Base-by-base conservation (phyloP, 2,329 filamentous ascomycete species). In the Penicillium expansum region DNA sequence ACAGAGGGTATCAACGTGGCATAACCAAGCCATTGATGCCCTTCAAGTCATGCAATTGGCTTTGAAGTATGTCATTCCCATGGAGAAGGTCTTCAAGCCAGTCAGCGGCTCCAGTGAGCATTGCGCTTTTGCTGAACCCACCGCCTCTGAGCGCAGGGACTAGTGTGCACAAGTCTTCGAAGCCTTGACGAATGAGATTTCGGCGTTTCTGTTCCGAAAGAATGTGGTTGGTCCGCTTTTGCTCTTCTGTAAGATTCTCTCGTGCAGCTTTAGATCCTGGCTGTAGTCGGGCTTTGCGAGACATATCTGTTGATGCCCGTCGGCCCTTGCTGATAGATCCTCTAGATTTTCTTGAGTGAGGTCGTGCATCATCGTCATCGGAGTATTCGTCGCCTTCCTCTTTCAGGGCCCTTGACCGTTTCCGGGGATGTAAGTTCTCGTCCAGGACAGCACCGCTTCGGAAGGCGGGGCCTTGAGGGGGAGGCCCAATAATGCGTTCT, bases 181-280 rank as follows among this genome's bases (percentile, higher is more conserved):
- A 96, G 0, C 90, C 90, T 62, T 89, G 83, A 69, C 91, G 89
- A 67, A 93, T 93, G 45, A 92, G 79, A 27, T 90, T 91, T 47
- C 91, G 82, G 33, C 92, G 83, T 74, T 94, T 95, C 75, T 96
- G 90, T 70, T 95, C 91, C 51, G 91, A 94, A 51, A 87, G 82
- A 62, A 96, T 94, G 69, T 95, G 91, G 64, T 96, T 96, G 67
- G 87, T 87, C 44, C 90, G 82, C 74, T 93, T 94, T 73, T 94
- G 89, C 58, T 89, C 86, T 63, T 93, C 89, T 0, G 86, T 84
- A 4, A 94, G 71, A 61, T 87, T 87, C 66, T 87, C 83, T 27
- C 88, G 71, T 3, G 68, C 54, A 5, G 69, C 43, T 59, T 75
- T 77, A 41, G 61, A 60, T 16, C 62, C 63, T 47, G 65, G 63